Evolutionary conservation across 2,329 filamentous ascomycete species (phyloP).

Genomic region (Phyllosticta capitalensis): DNA sequence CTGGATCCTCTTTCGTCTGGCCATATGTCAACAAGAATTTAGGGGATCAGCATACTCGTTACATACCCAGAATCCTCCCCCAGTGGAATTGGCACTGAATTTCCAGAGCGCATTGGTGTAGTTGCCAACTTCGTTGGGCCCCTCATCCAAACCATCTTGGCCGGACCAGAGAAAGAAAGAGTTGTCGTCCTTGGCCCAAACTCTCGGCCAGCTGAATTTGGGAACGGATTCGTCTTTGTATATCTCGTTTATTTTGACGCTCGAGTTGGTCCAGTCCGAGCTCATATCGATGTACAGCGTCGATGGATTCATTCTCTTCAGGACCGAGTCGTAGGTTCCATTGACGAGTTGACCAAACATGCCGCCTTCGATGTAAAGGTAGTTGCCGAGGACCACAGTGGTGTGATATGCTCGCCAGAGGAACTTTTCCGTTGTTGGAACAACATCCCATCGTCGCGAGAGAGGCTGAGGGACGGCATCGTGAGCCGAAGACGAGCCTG

Average conservation of each 20-base stretch:
- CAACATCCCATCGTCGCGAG: too few relatives aligned
- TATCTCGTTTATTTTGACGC: not conserved
- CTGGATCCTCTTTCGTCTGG: not conserved
- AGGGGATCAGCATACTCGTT: too few relatives aligned
- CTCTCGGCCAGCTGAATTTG: not conserved
- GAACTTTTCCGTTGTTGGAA: too few relatives aligned
- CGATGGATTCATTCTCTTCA: not conserved
- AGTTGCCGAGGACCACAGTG: not conserved
- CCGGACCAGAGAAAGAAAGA: conserved; percentile 3
- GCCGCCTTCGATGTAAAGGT: conserved; percentile 3
- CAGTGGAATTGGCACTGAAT: not conserved
- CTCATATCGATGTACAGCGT: conserved; percentile 3
- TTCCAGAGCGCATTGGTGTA: not conserved
- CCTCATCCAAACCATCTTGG: not conserved
- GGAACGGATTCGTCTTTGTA: not conserved
- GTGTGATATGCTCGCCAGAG: not conserved
- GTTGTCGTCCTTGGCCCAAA: not conserved
- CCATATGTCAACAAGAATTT: too few relatives aligned
- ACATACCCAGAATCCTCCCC: not conserved
- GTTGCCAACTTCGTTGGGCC: not conserved
- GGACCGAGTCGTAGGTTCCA: not conserved
- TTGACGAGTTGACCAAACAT: not conserved
- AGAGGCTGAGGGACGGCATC: too few relatives aligned
- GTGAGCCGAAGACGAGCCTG: too few relatives aligned
- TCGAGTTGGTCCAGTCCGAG: conserved; percentile 2